phyloP scores from a whole-genome alignment of 805 yeast genomes.

The Wickerhamiella slavikovae region DNA sequence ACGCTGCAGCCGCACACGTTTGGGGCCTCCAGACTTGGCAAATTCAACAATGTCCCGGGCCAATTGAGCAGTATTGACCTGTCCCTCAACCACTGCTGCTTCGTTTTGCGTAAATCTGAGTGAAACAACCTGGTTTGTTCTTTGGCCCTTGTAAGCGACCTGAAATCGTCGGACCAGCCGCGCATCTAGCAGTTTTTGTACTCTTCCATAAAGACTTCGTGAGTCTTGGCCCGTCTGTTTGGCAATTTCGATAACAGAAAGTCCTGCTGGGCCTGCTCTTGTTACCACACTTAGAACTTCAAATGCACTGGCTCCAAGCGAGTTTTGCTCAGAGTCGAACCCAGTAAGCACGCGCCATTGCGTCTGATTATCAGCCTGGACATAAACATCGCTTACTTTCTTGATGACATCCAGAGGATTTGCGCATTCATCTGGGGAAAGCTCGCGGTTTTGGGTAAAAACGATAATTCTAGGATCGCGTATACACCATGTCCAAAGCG shows the following conservation, averaged over 20 bases:
- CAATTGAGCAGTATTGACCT: slow-evolving; percentile 1
- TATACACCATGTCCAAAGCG: slow-evolving; percentile 8
- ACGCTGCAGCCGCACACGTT: slow-evolving; percentile 16
- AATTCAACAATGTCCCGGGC: slow-evolving; percentile 10
- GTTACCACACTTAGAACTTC: slow-evolving; percentile 19
- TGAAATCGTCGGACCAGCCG: slow-evolving; percentile 19
- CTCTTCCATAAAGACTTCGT: slow-evolving; percentile 20
- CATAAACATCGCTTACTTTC: slow-evolving; percentile 3
- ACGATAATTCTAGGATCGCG: slow-evolving; percentile 4
- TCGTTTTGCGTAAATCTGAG: slow-evolving; percentile 15
- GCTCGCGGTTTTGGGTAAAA: too few relatives aligned
- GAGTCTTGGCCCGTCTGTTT: slow-evolving; percentile 22
- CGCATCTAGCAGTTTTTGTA: slow-evolving; percentile 14
- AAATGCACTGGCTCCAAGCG: slow-evolving; percentile 20
- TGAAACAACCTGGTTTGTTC: slow-evolving; percentile 17
- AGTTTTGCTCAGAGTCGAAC: slow-evolving; percentile 12
- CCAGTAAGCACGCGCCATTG: slow-evolving; percentile 21
- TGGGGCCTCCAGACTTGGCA: slow-evolving; percentile 15
- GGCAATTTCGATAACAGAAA: slow-evolving; percentile 19
- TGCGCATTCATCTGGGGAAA: too few relatives aligned
- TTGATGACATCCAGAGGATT: too few relatives aligned
- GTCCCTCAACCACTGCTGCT: neutral
- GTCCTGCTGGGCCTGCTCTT: slow-evolving; percentile 21
- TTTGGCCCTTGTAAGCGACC: slow-evolving; percentile 14
- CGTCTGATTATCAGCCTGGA: slow-evolving; percentile 16